phyloP scores from a whole-genome alignment of 805 yeast genomes.

The Candida montana region DNA sequence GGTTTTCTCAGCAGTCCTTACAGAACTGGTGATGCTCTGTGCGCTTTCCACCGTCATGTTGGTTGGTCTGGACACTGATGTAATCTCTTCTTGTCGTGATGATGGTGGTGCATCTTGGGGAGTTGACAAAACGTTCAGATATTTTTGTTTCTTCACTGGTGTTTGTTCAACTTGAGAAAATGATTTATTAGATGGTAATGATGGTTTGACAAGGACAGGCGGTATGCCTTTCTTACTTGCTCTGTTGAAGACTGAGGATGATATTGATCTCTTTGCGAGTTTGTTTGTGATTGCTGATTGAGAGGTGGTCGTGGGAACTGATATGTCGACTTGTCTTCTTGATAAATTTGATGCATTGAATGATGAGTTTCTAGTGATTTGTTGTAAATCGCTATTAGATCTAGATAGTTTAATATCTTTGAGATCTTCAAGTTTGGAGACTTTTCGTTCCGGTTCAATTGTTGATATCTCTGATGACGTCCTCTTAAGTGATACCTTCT shows the following conservation, averaged over 20 bases:
- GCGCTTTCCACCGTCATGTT: slow-evolving; percentile 2
- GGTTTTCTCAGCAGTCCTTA: not conserved
- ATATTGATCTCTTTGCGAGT: slow-evolving; percentile 11
- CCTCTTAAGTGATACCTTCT: slow-evolving; percentile 2
- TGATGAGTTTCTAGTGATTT: slow-evolving; percentile 21
- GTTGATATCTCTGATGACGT: slow-evolving; percentile 6
- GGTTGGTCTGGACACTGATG: not conserved
- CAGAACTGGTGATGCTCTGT: not conserved
- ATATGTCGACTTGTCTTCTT: slow-evolving; percentile 24
- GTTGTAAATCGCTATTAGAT: slow-evolving; percentile 21
- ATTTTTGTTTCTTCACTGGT: slow-evolving; percentile 21
- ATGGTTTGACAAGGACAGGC: not conserved
- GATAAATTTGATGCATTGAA: slow-evolving; percentile 21
- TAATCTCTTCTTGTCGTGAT: not conserved
- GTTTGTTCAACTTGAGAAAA: slow-evolving; percentile 26
- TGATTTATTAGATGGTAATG: slow-evolving; percentile 9
- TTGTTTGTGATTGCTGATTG: slow-evolving; percentile 5
- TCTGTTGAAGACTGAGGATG: slow-evolving; percentile 21
- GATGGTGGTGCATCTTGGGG: slow-evolving; percentile 9
- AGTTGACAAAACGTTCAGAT: slow-evolving; percentile 15
- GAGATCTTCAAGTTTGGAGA: slow-evolving; percentile 18
- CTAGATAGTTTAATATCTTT: slow-evolving; percentile 18
- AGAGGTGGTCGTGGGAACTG: slow-evolving; percentile 15
- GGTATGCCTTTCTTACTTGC: slow-evolving; percentile 21
- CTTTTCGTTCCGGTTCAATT: slow-evolving; percentile 4